Evolutionary conservation across 345 rosid species (phyloP), one percentile per base, ranked within the genome.

Genomic region (Eucalyptus marginata): DNA sequence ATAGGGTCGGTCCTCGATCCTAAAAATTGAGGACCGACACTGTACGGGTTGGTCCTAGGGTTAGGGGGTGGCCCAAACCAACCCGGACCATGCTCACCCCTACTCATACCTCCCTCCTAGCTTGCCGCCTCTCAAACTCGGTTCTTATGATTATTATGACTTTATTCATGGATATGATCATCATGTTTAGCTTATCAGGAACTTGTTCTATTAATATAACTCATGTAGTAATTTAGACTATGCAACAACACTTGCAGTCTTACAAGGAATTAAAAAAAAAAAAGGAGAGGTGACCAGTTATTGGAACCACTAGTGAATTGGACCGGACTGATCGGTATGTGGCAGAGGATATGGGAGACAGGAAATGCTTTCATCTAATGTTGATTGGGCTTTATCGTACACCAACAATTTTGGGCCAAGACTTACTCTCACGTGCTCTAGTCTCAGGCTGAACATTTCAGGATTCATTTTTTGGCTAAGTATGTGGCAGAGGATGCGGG

Each of bases 301-400:
- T 56, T 56, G 62, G 29, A 56, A 56, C 1, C 6, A 10, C 3
- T 5, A 2, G 1, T 0, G 29, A 56, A 56, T 0, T 2, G 29
- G 13, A 56, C 62, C 11, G 13, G 29, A 56, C 62, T 3, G 5
- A 56, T 22, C 0, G 6, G 62, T 56, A 56, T 0, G 29, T 56
- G 29, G 29, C 62, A 24, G 6, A 56, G 29, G 62, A 56, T 24
- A 4, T 24, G 62, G 62, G 10, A 56, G 29, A 56, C 29, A 6
- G 5, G 4, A 59, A 2, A 59, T 59, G 68, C 4, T 59, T 59
- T 59, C 33, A 62, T 29, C 33, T 29, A 52, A 62, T 29, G 33
- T 27, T 27, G 2, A 27, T 8, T 29, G 8, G 68, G 31, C 17
- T 62, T 27, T 25, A 13, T 62, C 68, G 29, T 29, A 12, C 16